A percentile compares a stretch with the other conserved stretches of the same genome.
Conservation (phyloP, 2,329 filamentous ascomycete species). For the Pseudogymnoascus sp. region DNA sequence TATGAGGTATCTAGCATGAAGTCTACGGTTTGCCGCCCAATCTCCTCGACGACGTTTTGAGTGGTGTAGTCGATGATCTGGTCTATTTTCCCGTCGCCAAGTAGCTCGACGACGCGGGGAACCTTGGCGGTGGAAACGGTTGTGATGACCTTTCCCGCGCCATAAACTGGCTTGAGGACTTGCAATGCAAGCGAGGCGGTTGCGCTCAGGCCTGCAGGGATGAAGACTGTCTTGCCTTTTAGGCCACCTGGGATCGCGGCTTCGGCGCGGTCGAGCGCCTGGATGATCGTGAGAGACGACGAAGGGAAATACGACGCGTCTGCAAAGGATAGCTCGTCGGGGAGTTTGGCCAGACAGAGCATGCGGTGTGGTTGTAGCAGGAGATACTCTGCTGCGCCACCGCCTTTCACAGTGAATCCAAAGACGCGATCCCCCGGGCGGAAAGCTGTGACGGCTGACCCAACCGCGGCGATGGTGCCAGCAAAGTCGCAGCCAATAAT, state of each 20-base stretch:
- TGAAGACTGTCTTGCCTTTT: slow-evolving; percentile 32
- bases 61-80: slow-evolving; percentile 34
- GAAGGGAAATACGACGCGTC: slow-evolving; percentile 35
- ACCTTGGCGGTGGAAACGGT: slow-evolving; percentile 38
- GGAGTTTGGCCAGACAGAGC: slow-evolving; percentile 27
- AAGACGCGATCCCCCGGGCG: slow-evolving; percentile 33
- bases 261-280: slow-evolving; percentile 30
- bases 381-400: slow-evolving; percentile 19
- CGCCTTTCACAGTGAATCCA: slow-evolving; percentile 21
- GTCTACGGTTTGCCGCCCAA: slow-evolving; percentile 32
- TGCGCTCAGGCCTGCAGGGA: slow-evolving; percentile 32
- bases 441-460: slow-evolving; percentile 27
- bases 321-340: slow-evolving; percentile 30
- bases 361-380: slow-evolving; percentile 32
- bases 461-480: slow-evolving; percentile 31
- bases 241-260: slow-evolving; percentile 28
- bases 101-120: slow-evolving; percentile 27
- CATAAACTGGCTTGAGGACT: slow-evolving; percentile 37
- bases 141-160: slow-evolving; percentile 36
- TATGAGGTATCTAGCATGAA: slow-evolving; percentile 37
- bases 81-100: slow-evolving; percentile 33
- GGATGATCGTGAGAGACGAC: slow-evolving; percentile 32
- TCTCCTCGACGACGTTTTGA: slow-evolving; percentile 23
- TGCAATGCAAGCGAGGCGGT: slow-evolving; percentile 34
- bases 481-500: slow-evolving; percentile 36